Evolutionary conservation across 495 filamentous ascomycete species (phyloP).

Genomic region (Hypoxylon lienhwacheense): DNA sequence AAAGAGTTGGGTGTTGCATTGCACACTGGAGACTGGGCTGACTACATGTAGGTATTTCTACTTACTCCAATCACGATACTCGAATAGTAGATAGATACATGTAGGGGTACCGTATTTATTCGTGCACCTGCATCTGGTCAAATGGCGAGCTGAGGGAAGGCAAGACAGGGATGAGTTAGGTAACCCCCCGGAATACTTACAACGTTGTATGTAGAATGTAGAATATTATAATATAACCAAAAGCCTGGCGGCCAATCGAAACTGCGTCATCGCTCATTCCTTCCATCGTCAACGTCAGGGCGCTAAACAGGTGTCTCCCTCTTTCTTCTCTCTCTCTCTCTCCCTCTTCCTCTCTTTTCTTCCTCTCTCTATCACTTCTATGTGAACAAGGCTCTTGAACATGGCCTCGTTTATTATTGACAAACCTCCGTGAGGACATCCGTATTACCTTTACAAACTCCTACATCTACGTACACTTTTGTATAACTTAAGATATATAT

Average conservation of each 20-base stretch:
- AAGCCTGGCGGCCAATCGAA: constrained; percentile 20
- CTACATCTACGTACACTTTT: constrained; percentile 18
- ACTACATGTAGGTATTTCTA: too few relatives aligned
- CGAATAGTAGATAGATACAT: too few relatives aligned
- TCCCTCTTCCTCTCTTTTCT: neutral
- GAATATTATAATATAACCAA: too few relatives aligned
- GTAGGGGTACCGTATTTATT: too few relatives aligned
- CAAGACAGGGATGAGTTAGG: constrained; percentile 3
- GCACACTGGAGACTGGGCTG: too few relatives aligned
- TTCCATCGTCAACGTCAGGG: constrained; percentile 7
- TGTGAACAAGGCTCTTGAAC: neutral
- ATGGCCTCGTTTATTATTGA: constrained; percentile 9
- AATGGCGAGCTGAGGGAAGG: too few relatives aligned
- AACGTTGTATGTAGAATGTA: too few relatives aligned
- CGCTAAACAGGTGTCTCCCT: constrained; percentile 5
- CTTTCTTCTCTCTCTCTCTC: neutral
- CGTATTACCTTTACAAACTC: constrained; percentile 8
- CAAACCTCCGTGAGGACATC: constrained; percentile 20
- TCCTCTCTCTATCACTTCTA: neutral
- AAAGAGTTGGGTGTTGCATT: too few relatives aligned
- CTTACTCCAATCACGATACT: too few relatives aligned
- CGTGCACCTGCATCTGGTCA: too few relatives aligned
- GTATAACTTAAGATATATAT: too few relatives aligned
- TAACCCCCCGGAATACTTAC: constrained; percentile 22
- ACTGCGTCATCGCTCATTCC: constrained; percentile 31